A percentile compares a stretch with the other conserved stretches of the same genome.
These are phyloP conservation scores for Trichoderma koningii DNA, from an alignment of 2,329 filamentous ascomycete genomes.

Conservation along the genomic window DNA sequence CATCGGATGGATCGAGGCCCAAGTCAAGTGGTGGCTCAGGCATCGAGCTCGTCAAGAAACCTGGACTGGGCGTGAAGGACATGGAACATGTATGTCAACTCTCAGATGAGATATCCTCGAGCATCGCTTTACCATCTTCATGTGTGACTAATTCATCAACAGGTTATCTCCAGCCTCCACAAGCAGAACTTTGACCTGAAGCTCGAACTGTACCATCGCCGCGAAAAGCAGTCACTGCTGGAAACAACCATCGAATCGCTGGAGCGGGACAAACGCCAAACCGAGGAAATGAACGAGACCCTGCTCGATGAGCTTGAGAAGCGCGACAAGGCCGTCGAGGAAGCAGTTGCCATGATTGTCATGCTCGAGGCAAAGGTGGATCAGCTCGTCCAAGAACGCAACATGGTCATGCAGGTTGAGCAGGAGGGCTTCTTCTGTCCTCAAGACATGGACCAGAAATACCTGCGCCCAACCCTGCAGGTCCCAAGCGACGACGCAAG, in stretches of 20 bases:
- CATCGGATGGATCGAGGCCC: slow-evolving; percentile 42
- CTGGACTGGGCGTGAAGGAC: slow-evolving; percentile 64
- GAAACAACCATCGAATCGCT: slow-evolving; percentile 60
- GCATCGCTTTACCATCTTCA: not conserved
- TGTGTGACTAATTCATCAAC: slow-evolving; percentile 7
- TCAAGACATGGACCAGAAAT: slow-evolving; percentile 38
- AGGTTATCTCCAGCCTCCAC: slow-evolving; percentile 67
- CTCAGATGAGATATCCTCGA: not conserved
- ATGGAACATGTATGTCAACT: slow-evolving; percentile 61
- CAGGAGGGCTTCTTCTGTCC: slow-evolving; percentile 42
- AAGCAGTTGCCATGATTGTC: slow-evolving; percentile 71
- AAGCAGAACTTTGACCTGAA: slow-evolving; percentile 80
- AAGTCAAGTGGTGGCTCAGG: slow-evolving; percentile 46
- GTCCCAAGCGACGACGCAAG: slow-evolving; percentile 30
- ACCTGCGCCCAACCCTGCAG: slow-evolving; percentile 31
- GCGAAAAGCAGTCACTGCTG: slow-evolving; percentile 62
- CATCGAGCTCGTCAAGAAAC: slow-evolving; percentile 48
- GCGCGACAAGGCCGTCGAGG: slow-evolving; percentile 69
- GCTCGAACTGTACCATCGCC: slow-evolving; percentile 68
- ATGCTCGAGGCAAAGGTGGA: slow-evolving; percentile 62
- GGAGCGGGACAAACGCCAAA: slow-evolving; percentile 55
- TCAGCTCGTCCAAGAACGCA: slow-evolving; percentile 54
- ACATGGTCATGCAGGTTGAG: slow-evolving; percentile 56
- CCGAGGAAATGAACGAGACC: slow-evolving; percentile 60
- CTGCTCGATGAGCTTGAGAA: slow-evolving; percentile 64